Evolutionary conservation across 2,329 filamentous ascomycete species (phyloP).

Genomic region (Botryotinia narcissicola): DNA sequence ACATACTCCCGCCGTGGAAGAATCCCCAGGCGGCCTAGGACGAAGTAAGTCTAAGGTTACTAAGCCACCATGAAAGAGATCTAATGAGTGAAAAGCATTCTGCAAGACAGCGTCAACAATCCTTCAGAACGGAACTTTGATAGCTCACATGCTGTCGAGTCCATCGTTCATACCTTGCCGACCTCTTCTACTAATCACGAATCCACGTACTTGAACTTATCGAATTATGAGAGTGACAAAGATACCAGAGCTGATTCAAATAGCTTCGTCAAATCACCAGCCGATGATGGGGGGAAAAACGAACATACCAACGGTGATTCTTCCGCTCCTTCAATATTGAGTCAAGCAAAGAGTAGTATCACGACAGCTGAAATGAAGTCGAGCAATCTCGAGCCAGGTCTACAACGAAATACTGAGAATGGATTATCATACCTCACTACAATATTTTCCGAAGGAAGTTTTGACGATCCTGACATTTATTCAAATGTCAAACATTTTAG

Average conservation of each 20-base stretch:
- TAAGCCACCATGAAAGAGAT: background rate
- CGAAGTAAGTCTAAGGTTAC: slow-evolving; percentile 14
- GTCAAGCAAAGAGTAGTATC: slow-evolving; percentile 20
- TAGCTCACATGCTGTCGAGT: background rate
- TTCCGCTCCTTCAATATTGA: slow-evolving; percentile 7
- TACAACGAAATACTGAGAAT: slow-evolving; percentile 20
- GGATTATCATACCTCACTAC: slow-evolving; percentile 23
- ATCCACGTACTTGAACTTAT: background rate
- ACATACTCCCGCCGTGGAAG: slow-evolving; percentile 24
- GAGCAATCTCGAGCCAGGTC: slow-evolving; percentile 8
- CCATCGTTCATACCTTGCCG: background rate
- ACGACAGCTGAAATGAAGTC: slow-evolving; percentile 10
- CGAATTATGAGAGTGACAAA: background rate
- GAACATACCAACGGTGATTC: background rate
- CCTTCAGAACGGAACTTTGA: background rate
- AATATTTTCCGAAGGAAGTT: slow-evolving; percentile 17
- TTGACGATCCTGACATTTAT: slow-evolving; percentile 19
- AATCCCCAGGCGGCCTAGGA: slow-evolving; percentile 16
- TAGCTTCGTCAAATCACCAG: background rate
- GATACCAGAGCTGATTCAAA: background rate
- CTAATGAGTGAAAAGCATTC: background rate
- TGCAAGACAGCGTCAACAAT: background rate
- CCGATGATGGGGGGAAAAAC: background rate
- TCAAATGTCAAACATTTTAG: slow-evolving; percentile 18
- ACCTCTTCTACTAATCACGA: background rate